A percentile compares a stretch with the other conserved stretches of the same genome.
These are phyloP conservation scores for Cyberlindnera nakhonratchasimensis DNA, from an alignment of 805 yeast genomes.

Conservation along the genomic window DNA sequence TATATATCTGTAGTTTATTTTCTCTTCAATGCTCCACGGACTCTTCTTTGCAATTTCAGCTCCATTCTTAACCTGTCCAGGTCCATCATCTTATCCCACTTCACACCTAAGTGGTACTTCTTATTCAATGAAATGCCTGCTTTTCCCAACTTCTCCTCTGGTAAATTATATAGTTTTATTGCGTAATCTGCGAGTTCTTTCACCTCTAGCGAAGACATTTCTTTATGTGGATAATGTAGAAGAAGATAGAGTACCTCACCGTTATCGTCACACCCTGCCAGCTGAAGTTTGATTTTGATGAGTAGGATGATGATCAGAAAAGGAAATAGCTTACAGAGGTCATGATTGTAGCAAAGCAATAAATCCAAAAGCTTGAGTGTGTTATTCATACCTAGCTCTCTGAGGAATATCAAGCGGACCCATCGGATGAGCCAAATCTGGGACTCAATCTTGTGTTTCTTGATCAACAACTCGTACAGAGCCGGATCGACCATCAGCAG, in stretches of 20 bases:
- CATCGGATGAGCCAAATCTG: constrained; percentile 52
- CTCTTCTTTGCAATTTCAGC: constrained; percentile 44
- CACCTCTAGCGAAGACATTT: constrained; percentile 29
- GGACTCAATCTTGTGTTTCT: constrained; percentile 42
- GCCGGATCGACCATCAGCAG: constrained; percentile 45
- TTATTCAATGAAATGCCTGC: constrained; percentile 40
- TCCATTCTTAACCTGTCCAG: constrained; percentile 46
- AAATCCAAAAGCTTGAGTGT: constrained; percentile 41
- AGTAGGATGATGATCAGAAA: constrained; percentile 39
- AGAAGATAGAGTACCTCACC: constrained; percentile 44
- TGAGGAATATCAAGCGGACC: constrained; percentile 40
- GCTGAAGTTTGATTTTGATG: constrained; percentile 41
- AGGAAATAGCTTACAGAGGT: constrained; percentile 34
- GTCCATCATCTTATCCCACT: constrained; percentile 37
- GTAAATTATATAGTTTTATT: constrained; percentile 31
- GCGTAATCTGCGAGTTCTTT: constrained; percentile 33
- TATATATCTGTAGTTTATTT: too few species aligned
- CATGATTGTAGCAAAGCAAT: constrained; percentile 32
- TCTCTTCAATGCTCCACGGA: constrained; percentile 20
- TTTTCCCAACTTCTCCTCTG: constrained; percentile 33
- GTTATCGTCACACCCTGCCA: constrained; percentile 43
- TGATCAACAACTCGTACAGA: constrained; percentile 42
- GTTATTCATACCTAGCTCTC: constrained; percentile 42
- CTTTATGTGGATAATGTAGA: constrained; percentile 41
- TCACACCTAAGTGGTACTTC: constrained; percentile 37